These are phyloP conservation scores for Lentinula sp. DNA, from an alignment of 768 basidiomycete genomes.

Conservation along the genomic window DNA sequence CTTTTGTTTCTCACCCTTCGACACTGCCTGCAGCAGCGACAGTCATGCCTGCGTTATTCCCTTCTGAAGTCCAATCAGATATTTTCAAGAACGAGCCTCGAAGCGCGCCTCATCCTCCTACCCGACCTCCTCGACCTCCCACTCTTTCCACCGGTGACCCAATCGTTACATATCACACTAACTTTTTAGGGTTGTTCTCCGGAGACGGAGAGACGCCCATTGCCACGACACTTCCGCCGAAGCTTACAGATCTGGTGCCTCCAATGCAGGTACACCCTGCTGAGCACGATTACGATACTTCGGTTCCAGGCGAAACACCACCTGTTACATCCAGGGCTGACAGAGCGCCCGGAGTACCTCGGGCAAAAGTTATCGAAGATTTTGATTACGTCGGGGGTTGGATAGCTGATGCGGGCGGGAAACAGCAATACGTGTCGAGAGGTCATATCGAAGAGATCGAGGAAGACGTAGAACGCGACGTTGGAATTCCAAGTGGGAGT, in stretches of 20 bases:
- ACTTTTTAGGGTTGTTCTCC: neutral
- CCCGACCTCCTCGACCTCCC: no score
- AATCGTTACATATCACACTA: conserved; percentile 1
- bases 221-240: neutral
- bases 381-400: conserved; percentile 14
- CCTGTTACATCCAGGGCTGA: neutral
- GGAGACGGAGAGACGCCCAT: neutral
- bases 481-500: neutral
- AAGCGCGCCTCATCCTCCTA: no score
- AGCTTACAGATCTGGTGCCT: neutral
- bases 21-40: neutral
- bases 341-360: neutral
- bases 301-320: no score
- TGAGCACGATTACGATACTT: neutral
- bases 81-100: no score
- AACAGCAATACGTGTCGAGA: conserved; percentile 10
- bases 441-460: conserved; percentile 10
- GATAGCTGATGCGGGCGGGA: conserved; percentile 9
- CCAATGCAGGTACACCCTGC: neutral
- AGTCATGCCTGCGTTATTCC: no score
- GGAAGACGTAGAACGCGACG: conserved; percentile 1
- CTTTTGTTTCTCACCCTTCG: neutral
- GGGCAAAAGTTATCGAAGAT: conserved; percentile 4
- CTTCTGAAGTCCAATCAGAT: no score
- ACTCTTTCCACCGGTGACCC: neutral